phyloP scores from a whole-genome alignment of 176 grass and related monocot genomes.

The Lolium perenne region DNA sequence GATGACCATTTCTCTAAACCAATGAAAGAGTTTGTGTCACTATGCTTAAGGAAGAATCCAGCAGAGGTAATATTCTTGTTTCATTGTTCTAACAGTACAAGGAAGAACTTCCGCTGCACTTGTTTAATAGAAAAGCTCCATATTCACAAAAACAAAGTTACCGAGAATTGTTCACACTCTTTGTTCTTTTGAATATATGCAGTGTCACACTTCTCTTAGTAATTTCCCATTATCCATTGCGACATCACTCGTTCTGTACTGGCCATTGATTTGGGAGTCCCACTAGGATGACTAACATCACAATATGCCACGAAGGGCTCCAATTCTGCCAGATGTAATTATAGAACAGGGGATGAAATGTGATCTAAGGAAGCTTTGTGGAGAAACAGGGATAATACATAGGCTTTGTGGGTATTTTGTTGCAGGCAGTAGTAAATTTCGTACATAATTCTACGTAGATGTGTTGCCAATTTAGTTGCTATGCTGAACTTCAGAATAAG shows the following conservation, averaged over 20 bases:
- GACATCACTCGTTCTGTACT: background rate
- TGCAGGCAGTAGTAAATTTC: conserved; percentile 16
- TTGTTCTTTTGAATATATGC: conserved; percentile 14
- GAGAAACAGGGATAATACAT: background rate
- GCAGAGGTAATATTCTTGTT: conserved; percentile 70
- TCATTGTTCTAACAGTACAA: background rate
- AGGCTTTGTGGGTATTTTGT: background rate
- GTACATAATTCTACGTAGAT: conserved; percentile 16
- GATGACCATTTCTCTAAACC: conserved; percentile 98
- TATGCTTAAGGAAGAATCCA: conserved; percentile 95
- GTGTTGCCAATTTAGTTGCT: conserved; percentile 27
- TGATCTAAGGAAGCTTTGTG: background rate
- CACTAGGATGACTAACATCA: conserved; percentile 9
- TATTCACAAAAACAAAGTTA: conserved; percentile 13
- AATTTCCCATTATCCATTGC: background rate
- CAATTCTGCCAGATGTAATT: background rate
- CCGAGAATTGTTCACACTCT: background rate
- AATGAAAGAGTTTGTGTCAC: conserved; percentile 99
- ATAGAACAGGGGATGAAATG: conserved; percentile 11
- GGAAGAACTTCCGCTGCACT: conserved; percentile 20
- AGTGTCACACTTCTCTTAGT: background rate
- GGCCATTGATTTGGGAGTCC: conserved; percentile 5
- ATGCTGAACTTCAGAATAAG: conserved; percentile 24
- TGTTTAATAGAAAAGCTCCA: conserved; percentile 18
- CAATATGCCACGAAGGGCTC: conserved; percentile 18